These are phyloP conservation scores for Butyriboletus loyo DNA, from an alignment of 768 basidiomycete genomes.

Conservation along the genomic window DNA sequence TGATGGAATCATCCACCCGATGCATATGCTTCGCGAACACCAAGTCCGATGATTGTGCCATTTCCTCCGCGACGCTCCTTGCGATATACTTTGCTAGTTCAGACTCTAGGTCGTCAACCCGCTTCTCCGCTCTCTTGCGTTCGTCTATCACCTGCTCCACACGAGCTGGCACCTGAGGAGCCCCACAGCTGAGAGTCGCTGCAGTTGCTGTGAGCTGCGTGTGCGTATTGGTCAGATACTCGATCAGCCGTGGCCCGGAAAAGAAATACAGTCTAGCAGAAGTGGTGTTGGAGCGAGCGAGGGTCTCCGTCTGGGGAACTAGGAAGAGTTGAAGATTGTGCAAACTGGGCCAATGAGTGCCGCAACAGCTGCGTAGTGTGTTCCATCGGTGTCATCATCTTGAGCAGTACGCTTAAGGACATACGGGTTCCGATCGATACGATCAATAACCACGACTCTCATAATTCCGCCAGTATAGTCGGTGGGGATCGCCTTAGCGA, in stretches of 20 bases:
- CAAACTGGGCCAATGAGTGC: conserved; percentile 80
- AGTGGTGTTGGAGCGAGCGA: conserved; percentile 57
- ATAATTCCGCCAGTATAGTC: conserved; percentile 77
- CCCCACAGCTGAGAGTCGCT: conserved; percentile 62
- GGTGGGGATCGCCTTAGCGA: conserved; percentile 56
- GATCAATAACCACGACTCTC: conserved; percentile 80
- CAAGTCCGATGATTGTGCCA: conserved; percentile 25
- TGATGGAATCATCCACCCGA: conserved; percentile 58
- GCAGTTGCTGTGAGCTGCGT: conserved; percentile 53
- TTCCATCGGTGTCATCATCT: not conserved
- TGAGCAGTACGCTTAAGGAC: conserved; percentile 24
- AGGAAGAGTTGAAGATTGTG: conserved; percentile 71
- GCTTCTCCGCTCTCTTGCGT: conserved; percentile 63
- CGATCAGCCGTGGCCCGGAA: conserved; percentile 72
- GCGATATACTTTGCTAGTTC: conserved; percentile 59
- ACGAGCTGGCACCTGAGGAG: conserved; percentile 64
- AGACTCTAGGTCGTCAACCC: conserved; percentile 63
- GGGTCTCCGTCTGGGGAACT: conserved; percentile 63
- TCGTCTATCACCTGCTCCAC: conserved; percentile 65
- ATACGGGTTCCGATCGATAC: conserved; percentile 77
- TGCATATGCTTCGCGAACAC: conserved; percentile 50
- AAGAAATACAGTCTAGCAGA: conserved; percentile 80
- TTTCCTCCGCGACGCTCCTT: conserved; percentile 36
- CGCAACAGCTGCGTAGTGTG: conserved; percentile 57
- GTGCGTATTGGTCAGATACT: conserved; percentile 59